phyloP scores from a whole-genome alignment of 371 early-diverging fungal species.

The Rhizopus microsporus region DNA sequence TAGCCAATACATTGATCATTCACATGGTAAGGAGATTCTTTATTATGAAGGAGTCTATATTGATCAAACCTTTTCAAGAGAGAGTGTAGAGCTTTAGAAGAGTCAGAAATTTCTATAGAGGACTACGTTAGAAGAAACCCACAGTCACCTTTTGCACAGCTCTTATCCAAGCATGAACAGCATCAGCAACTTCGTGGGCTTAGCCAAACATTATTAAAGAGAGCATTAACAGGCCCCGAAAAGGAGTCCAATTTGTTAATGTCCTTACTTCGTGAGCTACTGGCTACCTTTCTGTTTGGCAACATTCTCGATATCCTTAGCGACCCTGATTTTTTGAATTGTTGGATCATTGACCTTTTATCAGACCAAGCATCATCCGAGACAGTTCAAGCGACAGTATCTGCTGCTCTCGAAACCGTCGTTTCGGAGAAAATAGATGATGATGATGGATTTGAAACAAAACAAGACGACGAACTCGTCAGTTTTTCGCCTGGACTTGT shows the following conservation, averaged over 20 bases:
- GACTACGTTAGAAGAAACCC: conserved; percentile 38
- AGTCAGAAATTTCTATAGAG: conserved; percentile 36
- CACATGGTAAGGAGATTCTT: conserved; percentile 41
- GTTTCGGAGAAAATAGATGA: not conserved
- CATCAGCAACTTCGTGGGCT: conserved; percentile 40
- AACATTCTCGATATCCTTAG: conserved; percentile 34
- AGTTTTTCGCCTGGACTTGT: conserved; percentile 37
- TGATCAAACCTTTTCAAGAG: conserved; percentile 25
- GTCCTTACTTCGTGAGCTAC: conserved; percentile 37
- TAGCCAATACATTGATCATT: conserved; percentile 53
- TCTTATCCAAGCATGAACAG: conserved; percentile 42
- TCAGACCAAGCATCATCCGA: conserved; percentile 18
- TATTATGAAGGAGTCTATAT: not conserved
- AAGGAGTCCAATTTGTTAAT: conserved; percentile 32
- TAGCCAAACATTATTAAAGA: conserved; percentile 35
- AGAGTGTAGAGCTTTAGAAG: conserved; percentile 49
- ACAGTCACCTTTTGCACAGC: conserved; percentile 53
- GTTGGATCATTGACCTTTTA: conserved; percentile 39
- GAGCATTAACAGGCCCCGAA: conserved; percentile 35
- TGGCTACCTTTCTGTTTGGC: conserved; percentile 43
- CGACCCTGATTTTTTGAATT: conserved; percentile 51
- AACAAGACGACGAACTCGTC: conserved; percentile 4
- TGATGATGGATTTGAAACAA: not conserved
- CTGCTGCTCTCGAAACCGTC: conserved; percentile 6
- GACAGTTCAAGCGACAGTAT: not conserved